Conservation (phyloP, 352 stramenopile genomes). For the Pythium dissotocum region DNA sequence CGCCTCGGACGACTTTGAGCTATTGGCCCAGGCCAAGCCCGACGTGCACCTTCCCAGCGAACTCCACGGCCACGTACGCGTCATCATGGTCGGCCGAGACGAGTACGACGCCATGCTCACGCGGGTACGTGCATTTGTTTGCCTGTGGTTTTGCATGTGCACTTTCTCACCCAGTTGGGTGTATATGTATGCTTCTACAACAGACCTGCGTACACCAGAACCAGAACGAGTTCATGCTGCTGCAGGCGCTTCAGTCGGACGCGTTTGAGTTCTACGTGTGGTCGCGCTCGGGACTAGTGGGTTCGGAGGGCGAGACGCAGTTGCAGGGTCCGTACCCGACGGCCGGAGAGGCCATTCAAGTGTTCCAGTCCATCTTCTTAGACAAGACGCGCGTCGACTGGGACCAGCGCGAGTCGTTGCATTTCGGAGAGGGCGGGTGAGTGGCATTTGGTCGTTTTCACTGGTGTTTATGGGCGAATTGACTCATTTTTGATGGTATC, state of each 20-base stretch:
- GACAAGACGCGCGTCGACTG: conserved; percentile 56
- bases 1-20: not conserved
- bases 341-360: conserved; percentile 37
- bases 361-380: conserved; percentile 53
- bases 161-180: conserved; percentile 8
- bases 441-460: not conserved
- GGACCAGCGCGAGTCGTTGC: conserved; percentile 50
- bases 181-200: not conserved
- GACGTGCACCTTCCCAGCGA: conserved; percentile 51
- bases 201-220: conserved; percentile 62
- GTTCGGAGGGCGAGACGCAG: conserved; percentile 43
- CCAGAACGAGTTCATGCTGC: conserved; percentile 65
- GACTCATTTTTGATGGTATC: not conserved
- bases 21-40: conserved; percentile 19
- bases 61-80: conserved; percentile 40
- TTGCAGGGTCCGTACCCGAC: conserved; percentile 40
- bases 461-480: not conserved
- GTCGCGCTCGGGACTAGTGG: conserved; percentile 47
- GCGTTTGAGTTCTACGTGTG: conserved; percentile 55
- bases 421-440: conserved; percentile 52
- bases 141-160: not conserved
- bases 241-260: conserved; percentile 54
- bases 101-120: conserved; percentile 70
- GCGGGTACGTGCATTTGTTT: conserved; percentile 33
- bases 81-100: conserved; percentile 40